phyloP scores from a whole-genome alignment of 2,329 filamentous ascomycete species.

The Furcasterigmium furcatum region DNA sequence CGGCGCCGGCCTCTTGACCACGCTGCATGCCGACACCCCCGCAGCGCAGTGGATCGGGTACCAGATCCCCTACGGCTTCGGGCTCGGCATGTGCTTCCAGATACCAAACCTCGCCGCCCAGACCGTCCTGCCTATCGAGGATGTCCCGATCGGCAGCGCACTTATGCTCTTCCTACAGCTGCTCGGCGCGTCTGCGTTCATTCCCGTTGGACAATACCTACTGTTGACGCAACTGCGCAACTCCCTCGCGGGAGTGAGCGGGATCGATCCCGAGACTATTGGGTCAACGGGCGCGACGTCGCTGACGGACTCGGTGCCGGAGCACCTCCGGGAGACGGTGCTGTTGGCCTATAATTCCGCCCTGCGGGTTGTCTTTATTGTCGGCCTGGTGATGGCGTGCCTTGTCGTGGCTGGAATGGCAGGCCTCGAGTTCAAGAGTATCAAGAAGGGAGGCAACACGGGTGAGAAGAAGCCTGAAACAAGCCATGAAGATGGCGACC shows the following conservation, averaged over 20 bases:
- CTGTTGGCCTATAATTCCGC: conserved; percentile 51
- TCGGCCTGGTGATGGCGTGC: conserved; percentile 44
- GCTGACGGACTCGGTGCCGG: background rate
- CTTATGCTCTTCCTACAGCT: conserved; percentile 41
- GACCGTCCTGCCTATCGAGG: conserved; percentile 34
- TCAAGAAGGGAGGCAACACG: conserved; percentile 46
- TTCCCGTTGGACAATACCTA: conserved; percentile 48
- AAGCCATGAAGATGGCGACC: too few relatives aligned
- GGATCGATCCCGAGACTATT: conserved; percentile 25
- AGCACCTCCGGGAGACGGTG: conserved; percentile 1
- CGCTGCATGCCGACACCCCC: conserved; percentile 27
- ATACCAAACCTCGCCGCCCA: conserved; percentile 43
- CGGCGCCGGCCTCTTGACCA: conserved; percentile 39
- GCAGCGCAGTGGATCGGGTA: conserved; percentile 39
- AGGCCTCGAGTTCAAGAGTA: conserved; percentile 47
- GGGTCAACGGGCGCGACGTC: conserved; percentile 30
- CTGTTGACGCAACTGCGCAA: conserved; percentile 44
- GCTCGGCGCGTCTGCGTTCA: conserved; percentile 43
- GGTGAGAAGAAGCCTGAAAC: too few relatives aligned
- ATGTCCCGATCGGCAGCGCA: conserved; percentile 42
- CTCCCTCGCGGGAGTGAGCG: conserved; percentile 31
- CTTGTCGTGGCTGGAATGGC: conserved; percentile 41
- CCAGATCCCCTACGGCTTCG: conserved; percentile 37
- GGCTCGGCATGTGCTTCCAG: conserved; percentile 39
- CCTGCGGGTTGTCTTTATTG: conserved; percentile 50